Evolutionary conservation across 106 monocot species (phyloP), one percentile per base, ranked within the genome.

Genomic region (Acorus gramineus): DNA sequence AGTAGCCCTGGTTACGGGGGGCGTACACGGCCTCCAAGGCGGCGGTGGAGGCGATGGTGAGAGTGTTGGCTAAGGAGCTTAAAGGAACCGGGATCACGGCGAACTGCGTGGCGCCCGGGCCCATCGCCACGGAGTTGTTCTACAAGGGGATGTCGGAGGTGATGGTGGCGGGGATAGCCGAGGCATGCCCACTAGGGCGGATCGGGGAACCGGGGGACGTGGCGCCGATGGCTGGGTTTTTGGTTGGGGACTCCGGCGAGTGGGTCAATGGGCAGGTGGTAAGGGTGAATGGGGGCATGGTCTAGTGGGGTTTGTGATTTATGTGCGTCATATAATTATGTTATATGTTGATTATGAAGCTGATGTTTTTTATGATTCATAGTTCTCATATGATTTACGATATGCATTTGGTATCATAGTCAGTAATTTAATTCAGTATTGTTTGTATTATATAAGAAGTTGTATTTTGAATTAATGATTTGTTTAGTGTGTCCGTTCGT

Each of bases 11-110:
- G 76, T 3, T 72, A 64, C 58, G 47, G 63, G 47, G 63, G 0
- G 56, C 71, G 13, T 81, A 81, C 55, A 49, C 81, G 28, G 76
- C 76, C n/a, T 68, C 49, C 14, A 81, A 76, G 68, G 66, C 63
- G 42, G 76, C 81, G 48, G 49, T 81, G 44, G 76, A 81, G 72
- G 56, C 71, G 50, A 76, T 76, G 76, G 73, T 72, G 14, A 81
- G 60, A 62, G 68, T 76, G 14, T 58, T 81, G 68, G 81, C 81
- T 45, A 67, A 63, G 66, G 81, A 81, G 76, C 71, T 81, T 62
- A 42, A 60, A 0, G 81, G 81, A 12, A 64, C 81, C 5, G 49
- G 67, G 71, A 81, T 81, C 49, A 76, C 81, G 28, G 81, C 76
- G 11, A 28, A 28, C 28, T 28, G 28, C 28, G 28, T 28, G 28